A percentile compares a stretch with the other conserved stretches of the same genome.
Evolutionary conservation across 1,139 yeast species (phyloP).

Genomic region (Kodamaea plutei): DNA sequence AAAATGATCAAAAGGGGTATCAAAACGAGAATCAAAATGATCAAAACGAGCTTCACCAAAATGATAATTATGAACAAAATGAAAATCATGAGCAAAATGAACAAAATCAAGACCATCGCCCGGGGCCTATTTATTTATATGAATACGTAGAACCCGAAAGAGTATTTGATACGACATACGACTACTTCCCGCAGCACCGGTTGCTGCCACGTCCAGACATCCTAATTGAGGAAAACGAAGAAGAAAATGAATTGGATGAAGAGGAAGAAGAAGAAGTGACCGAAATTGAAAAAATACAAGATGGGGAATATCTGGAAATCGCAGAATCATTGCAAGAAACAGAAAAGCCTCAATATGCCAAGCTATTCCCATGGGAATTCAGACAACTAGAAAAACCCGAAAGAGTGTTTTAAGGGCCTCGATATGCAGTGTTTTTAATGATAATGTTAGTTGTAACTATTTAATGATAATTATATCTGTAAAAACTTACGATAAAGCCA

Average conservation of each 20-base stretch:
- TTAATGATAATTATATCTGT: no score
- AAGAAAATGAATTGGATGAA: background rate
- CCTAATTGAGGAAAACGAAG: slow-evolving; percentile 3
- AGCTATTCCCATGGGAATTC: slow-evolving; percentile 40
- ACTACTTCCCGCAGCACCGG: slow-evolving; percentile 29
- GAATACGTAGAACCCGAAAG: slow-evolving; percentile 22
- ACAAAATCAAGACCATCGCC: slow-evolving; percentile 1
- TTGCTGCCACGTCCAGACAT: slow-evolving; percentile 8
- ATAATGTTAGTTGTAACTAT: no score
- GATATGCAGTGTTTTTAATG: no score
- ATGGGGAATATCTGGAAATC: slow-evolving; percentile 1
- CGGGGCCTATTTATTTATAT: background rate
- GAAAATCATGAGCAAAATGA: background rate
- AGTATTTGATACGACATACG: slow-evolving; percentile 28
- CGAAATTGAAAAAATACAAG: slow-evolving; percentile 2
- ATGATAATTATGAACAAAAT: slow-evolving; percentile 1
- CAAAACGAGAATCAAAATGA: background rate
- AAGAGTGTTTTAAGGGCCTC: slow-evolving; percentile 30
- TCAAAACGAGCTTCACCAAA: background rate
- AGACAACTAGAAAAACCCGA: slow-evolving; percentile 20
- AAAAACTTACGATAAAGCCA: no score
- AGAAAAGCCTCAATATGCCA: slow-evolving; percentile 4
- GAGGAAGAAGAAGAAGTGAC: background rate
- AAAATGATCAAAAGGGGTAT: background rate
- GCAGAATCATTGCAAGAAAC: slow-evolving; percentile 2